phyloP scores from a whole-genome alignment of 257 asterid species.

The Nicotiana otophora region DNA sequence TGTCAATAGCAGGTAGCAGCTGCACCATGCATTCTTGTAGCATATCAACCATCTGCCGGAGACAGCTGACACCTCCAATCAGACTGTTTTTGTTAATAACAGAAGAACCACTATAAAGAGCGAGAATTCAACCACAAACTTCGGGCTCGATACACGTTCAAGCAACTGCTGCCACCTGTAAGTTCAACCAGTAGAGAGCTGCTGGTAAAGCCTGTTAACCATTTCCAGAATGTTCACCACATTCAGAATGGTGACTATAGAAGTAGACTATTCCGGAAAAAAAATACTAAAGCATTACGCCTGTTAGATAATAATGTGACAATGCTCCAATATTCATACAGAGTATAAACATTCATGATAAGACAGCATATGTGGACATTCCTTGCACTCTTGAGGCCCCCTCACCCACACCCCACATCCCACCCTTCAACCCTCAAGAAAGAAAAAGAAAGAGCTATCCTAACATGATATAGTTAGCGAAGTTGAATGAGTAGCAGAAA shows the following conservation, averaged over 20 bases:
- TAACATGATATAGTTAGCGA: background rate
- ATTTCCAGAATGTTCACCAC: conserved; percentile 62
- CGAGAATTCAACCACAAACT: conserved; percentile 51
- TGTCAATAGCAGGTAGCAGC: background rate
- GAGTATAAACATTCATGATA: background rate
- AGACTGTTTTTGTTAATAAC: conserved; percentile 34
- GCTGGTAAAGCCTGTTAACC: conserved; percentile 95
- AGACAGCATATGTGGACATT: background rate
- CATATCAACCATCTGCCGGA: background rate
- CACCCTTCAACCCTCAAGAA: background rate
- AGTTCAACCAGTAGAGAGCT: conserved; percentile 97
- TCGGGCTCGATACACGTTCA: conserved; percentile 33
- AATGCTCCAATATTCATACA: background rate
- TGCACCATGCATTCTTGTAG: background rate
- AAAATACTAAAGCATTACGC: background rate
- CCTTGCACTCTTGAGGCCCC: background rate
- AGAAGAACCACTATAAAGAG: conserved; percentile 42
- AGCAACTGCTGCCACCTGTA: conserved; percentile 82
- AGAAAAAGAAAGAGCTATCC: background rate
- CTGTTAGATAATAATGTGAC: background rate
- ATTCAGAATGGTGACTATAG: conserved; percentile 49
- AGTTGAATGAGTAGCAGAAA: background rate
- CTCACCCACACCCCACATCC: background rate
- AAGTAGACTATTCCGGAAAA: background rate
- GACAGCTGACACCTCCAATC: background rate